Evolutionary conservation across 352 stramenopile species (phyloP), one percentile per base, ranked within the genome.

Genomic region (Phytophthora constricta): DNA sequence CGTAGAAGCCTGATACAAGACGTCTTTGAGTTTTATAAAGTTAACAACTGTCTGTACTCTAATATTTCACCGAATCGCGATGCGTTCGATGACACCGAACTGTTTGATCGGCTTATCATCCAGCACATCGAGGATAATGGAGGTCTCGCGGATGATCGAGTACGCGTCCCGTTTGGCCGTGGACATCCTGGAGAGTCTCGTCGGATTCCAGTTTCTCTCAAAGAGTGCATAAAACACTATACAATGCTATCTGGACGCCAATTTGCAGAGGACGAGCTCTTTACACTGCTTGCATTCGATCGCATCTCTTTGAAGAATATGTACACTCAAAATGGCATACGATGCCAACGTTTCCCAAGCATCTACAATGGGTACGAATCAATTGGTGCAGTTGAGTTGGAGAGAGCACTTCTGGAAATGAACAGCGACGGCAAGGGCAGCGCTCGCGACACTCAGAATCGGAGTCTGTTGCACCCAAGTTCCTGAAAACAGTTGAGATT

Each of bases 181-280:
- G 43, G 43, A 5, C 43, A 50, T 14, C 43, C 43, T 17, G 20
- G 43, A 13, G 43, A 50, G 14, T 5, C 16, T 5, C n/a, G 43
- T 4, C 17, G 20, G 20, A 27, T 28, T 16, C 17, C 43, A 11
- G 43, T 54, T 9, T 54, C 47, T 7, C 3, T 20, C 14, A 39
- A 54, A 22, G 47, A 41, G 11, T 55, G 47, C 23, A 26, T 42
- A 11, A 42, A 54, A 28, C 27, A 54, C 17, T 54, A 54, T 17
- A 42, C 11, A 37, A 17, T 9, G 33, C 37, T 54, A 42, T 41
- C 11, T 14, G 13, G 9, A 17, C 47, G 27, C 3, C 16, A 16
- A 26, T 54, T 54, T 54, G 27, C 26, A 27, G 27, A 54, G 27
- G 43, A 50, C n/a, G 1, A 8, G 20, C 20, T 50, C 5, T 50